A percentile compares a stretch with the other conserved stretches of the same genome.
These are phyloP conservation scores for Peniophora sp. DNA, from an alignment of 1,284 basidiomycete species.

Conservation along the genomic window DNA sequence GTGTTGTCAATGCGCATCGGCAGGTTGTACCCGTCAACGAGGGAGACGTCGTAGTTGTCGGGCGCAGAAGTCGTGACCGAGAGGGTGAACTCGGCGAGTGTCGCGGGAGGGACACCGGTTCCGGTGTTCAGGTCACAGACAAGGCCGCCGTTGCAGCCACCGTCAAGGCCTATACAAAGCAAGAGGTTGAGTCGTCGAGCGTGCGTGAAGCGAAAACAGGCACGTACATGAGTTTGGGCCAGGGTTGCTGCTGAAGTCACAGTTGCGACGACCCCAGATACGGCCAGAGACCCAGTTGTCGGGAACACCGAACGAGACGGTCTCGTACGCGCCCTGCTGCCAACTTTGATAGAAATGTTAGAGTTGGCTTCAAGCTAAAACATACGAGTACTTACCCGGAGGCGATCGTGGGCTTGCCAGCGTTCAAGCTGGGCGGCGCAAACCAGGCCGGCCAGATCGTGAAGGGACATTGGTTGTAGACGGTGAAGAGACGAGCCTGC, in stretches of 20 bases:
- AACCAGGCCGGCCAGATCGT: slow-evolving; percentile 6
- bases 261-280: slow-evolving; percentile 40
- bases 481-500: slow-evolving; percentile 4
- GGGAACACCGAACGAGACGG: slow-evolving; percentile 34
- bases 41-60: slow-evolving; percentile 36
- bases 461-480: slow-evolving; percentile 7
- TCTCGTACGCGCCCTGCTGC: slow-evolving; percentile 29
- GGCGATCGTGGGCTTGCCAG: slow-evolving; percentile 20
- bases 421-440: slow-evolving; percentile 9
- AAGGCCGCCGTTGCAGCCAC: slow-evolving; percentile 42
- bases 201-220: too few species aligned
- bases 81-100: slow-evolving; percentile 37
- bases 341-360: slow-evolving; percentile 20
- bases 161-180: slow-evolving; percentile 16
- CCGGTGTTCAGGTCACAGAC: slow-evolving; percentile 31
- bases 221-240: slow-evolving; percentile 31
- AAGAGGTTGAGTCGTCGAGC: too few species aligned
- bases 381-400: slow-evolving; percentile 27
- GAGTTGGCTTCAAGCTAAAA: slow-evolving; percentile 5
- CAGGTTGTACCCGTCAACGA: slow-evolving; percentile 35
- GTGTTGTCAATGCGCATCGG: slow-evolving; percentile 33
- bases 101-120: slow-evolving; percentile 36
- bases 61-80: slow-evolving; percentile 14
- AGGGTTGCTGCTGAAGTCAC: slow-evolving; percentile 32
- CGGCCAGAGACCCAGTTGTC: slow-evolving; percentile 41